phyloP scores from a whole-genome alignment of 106 monocot genomes.

The Phalaenopsis equestris region DNA sequence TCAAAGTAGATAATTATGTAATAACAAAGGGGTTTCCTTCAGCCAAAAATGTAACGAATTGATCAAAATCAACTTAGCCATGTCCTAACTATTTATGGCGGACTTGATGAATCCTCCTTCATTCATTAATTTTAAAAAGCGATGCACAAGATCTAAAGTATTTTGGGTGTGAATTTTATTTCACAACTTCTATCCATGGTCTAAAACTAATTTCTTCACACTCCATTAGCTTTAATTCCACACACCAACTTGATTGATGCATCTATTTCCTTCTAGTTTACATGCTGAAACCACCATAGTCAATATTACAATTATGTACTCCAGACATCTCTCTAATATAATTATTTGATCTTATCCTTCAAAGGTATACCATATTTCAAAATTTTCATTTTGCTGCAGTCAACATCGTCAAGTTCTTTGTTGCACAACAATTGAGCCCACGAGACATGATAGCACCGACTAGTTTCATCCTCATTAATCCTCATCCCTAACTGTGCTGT shows the following conservation, averaged over 20 bases:
- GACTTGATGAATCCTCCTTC: not conserved
- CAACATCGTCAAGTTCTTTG: not conserved
- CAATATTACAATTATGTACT: not conserved
- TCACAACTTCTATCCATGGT: not conserved
- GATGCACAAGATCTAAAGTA: not conserved
- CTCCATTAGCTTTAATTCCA: not conserved
- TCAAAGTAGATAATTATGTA: not conserved
- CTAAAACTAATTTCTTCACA: not conserved
- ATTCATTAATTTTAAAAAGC: not conserved
- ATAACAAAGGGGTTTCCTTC: not conserved
- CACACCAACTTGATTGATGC: not conserved
- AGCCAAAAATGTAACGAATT: not conserved
- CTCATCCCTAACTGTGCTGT: too few species aligned
- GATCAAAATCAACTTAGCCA: not conserved
- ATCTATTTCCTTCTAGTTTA: not conserved
- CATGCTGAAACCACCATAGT: not conserved
- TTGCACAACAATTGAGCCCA: too few species aligned
- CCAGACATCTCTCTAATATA: not conserved
- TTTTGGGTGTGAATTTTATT: not conserved
- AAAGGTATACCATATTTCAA: not conserved
- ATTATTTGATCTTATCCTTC: not conserved
- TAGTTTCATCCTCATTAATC: too few species aligned
- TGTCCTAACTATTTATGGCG: not conserved
- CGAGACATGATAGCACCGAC: too few species aligned
- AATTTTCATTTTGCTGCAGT: not conserved